Conservation (phyloP, 768 basidiomycete species). For the Suillus bovinus region DNA sequence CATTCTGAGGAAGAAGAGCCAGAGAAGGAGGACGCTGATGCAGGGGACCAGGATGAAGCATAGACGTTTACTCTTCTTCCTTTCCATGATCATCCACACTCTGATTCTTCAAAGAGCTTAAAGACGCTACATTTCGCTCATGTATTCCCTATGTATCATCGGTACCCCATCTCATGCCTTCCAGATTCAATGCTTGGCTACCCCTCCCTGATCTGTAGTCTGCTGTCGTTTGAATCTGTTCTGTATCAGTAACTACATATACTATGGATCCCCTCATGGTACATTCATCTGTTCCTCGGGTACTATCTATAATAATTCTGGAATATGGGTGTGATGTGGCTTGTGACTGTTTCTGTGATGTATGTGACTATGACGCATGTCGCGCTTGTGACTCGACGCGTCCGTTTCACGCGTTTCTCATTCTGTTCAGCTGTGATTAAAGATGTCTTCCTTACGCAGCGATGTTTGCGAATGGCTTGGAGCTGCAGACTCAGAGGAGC, state of each 20-base stretch:
- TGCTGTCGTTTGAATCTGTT: slow-evolving; percentile 28
- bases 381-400: slow-evolving; percentile 6
- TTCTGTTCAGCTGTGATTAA: slow-evolving; percentile 5
- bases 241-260: slow-evolving; percentile 22
- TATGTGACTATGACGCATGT: neutral
- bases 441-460: slow-evolving; percentile 24
- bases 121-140: slow-evolving; percentile 2
- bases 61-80: slow-evolving; percentile 12
- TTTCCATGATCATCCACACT: neutral
- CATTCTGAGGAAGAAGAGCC: slow-evolving; percentile 25
- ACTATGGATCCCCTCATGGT: slow-evolving; percentile 20
- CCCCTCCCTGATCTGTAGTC: slow-evolving; percentile 13
- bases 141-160: slow-evolving; percentile 11
- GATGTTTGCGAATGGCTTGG: slow-evolving; percentile 29
- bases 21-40: slow-evolving; percentile 19
- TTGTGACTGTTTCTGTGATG: neutral
- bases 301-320: slow-evolving; percentile 3
- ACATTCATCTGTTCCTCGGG: slow-evolving; percentile 17
- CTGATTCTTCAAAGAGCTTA: slow-evolving; percentile 1
- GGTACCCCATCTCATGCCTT: slow-evolving; percentile 7
- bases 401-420: neutral
- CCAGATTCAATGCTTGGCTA: slow-evolving; percentile 2
- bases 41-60: slow-evolving; percentile 16
- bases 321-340: neutral
- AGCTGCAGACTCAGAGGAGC: slow-evolving; percentile 36